These are phyloP conservation scores for Xylariaceae sp. DNA, from an alignment of 2,329 filamentous ascomycete species.

Conservation along the genomic window DNA sequence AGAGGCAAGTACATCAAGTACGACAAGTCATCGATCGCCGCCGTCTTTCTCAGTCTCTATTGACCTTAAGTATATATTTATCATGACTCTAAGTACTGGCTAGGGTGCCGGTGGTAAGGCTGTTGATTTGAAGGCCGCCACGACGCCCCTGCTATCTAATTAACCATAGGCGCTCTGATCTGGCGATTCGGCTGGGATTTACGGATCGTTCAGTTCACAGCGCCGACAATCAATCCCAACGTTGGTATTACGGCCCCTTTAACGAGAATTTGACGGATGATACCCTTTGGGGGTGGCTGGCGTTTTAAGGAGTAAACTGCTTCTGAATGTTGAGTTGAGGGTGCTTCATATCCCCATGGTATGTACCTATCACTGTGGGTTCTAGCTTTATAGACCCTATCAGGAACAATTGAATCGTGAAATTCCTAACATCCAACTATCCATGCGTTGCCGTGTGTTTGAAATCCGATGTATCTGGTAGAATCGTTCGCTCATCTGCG, in stretches of 20 bases:
- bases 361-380: not conserved
- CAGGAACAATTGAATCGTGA: not conserved
- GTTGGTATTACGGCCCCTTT: not conserved
- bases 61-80: conserved; percentile 23
- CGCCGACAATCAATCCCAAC: not conserved
- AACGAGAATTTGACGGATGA: conserved; percentile 6
- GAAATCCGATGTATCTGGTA: too few relatives aligned
- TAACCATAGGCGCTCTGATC: not conserved
- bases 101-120: not conserved
- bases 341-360: not conserved
- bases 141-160: not conserved
- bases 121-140: not conserved
- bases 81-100: not conserved
- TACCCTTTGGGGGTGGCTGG: conserved; percentile 9
- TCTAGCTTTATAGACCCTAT: not conserved
- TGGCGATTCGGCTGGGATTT: not conserved
- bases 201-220: not conserved
- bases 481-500: too few relatives aligned
- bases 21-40: conserved; percentile 77
- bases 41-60: conserved; percentile 55
- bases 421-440: too few relatives aligned
- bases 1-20: conserved; percentile 98
- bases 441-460: too few relatives aligned
- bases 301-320: conserved; percentile 1
- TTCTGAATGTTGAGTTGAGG: not conserved